These are phyloP conservation scores for Ottelia alismoides DNA, from an alignment of 106 monocot species.

Conservation along the genomic window DNA sequence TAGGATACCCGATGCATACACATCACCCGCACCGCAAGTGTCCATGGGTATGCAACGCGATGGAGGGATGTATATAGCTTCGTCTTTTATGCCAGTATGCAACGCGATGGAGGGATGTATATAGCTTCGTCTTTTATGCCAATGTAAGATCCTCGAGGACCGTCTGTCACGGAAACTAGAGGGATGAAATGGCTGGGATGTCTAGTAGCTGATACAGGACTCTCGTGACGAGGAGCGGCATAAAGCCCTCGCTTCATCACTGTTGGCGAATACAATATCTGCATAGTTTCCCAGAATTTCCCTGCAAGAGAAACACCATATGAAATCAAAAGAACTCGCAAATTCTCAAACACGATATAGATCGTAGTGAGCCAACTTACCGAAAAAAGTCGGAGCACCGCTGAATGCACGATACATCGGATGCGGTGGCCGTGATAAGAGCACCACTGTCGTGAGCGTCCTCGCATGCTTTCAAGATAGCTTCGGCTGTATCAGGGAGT, in stretches of 20 bases:
- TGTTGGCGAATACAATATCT: slow-evolving; percentile 81
- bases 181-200: slow-evolving; percentile 77
- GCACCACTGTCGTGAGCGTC: slow-evolving; percentile 74
- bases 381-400: slow-evolving; percentile 77
- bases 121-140: slow-evolving; percentile 81
- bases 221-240: slow-evolving; percentile 42
- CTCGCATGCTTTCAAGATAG: slow-evolving; percentile 73
- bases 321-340: too few relatives aligned
- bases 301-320: slow-evolving; percentile 33
- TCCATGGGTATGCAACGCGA: slow-evolving; percentile 62
- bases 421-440: slow-evolving; percentile 88
- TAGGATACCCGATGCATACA: slow-evolving; percentile 76
- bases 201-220: slow-evolving; percentile 46
- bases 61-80: slow-evolving; percentile 85
- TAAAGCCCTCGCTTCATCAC: slow-evolving; percentile 60
- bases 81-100: too few relatives aligned
- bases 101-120: too few relatives aligned
- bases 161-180: slow-evolving; percentile 80
- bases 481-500: slow-evolving; percentile 62
- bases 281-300: slow-evolving; percentile 74
- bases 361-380: too few relatives aligned
- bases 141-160: slow-evolving; percentile 68
- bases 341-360: too few relatives aligned
- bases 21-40: slow-evolving; percentile 93
- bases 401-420: slow-evolving; percentile 87